Conservation (phyloP, 2,329 filamentous ascomycete genomes). For the Cytospora leucostoma region DNA sequence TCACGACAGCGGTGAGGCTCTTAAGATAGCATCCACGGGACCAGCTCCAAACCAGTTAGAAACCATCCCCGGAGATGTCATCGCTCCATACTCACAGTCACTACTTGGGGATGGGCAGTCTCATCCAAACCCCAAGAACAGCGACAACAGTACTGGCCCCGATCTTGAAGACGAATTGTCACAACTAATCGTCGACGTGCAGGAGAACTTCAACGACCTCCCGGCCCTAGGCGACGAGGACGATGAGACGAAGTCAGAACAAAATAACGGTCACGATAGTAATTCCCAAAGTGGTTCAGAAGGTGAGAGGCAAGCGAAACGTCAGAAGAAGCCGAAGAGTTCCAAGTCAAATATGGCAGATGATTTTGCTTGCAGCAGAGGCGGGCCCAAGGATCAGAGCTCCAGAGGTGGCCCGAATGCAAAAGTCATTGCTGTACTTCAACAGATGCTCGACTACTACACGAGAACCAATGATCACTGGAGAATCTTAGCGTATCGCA, state of each 20-base stretch:
- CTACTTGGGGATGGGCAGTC: not conserved
- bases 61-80: too few species aligned
- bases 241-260: constrained; percentile 39
- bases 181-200: constrained; percentile 63
- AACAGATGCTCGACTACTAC: constrained; percentile 80
- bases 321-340: constrained; percentile 27
- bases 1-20: not conserved
- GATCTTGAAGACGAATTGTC: constrained; percentile 58
- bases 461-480: constrained; percentile 73
- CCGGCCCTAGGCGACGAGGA: constrained; percentile 53
- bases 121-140: constrained; percentile 18
- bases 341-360: constrained; percentile 43
- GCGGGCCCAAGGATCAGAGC: constrained; percentile 47
- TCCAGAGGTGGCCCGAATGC: constrained; percentile 66
- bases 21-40: not conserved
- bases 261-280: constrained; percentile 28
- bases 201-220: constrained; percentile 57
- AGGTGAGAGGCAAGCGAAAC: constrained; percentile 32
- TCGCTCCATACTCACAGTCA: not conserved
- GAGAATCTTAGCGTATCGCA: constrained; percentile 74
- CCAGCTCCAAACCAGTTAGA: not conserved
- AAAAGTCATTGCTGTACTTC: constrained; percentile 73
- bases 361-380: constrained; percentile 56
- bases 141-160: not conserved
- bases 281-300: constrained; percentile 30